These are phyloP conservation scores for Acaromyces ingoldii DNA, from an alignment of 1,284 basidiomycete species.

Conservation along the genomic window DNA sequence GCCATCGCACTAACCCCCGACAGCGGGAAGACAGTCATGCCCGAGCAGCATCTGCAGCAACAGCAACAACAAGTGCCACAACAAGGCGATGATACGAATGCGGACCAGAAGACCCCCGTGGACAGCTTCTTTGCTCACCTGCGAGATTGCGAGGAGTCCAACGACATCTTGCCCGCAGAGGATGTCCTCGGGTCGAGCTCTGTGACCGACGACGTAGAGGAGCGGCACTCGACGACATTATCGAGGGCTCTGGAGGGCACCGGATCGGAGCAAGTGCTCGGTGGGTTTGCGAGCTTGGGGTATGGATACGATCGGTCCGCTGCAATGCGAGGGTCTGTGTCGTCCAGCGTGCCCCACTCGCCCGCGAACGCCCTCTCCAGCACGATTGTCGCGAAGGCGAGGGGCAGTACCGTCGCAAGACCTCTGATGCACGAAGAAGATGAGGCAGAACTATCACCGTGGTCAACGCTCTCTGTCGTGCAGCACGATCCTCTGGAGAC, in stretches of 20 bases:
- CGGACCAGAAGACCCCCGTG: slow-evolving; percentile 8
- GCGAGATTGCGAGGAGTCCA: slow-evolving; percentile 30
- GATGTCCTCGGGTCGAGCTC: slow-evolving; percentile 15
- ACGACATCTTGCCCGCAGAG: slow-evolving; percentile 32
- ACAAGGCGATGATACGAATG: no score
- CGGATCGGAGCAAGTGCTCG: slow-evolving; percentile 12
- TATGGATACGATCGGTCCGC: not conserved
- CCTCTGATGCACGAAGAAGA: not conserved
- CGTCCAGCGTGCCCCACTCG: not conserved
- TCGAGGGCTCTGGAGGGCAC: not conserved
- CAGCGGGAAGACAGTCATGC: no score
- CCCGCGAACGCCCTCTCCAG: not conserved
- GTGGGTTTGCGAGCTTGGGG: slow-evolving; percentile 20
- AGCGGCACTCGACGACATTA: slow-evolving; percentile 6
- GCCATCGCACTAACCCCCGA: no score
- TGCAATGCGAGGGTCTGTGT: not conserved
- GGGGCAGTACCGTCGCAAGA: no score
- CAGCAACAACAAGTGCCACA: not conserved
- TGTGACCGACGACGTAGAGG: slow-evolving; percentile 6
- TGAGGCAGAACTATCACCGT: not conserved
- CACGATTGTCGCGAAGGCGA: no score
- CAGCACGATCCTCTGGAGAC: slow-evolving; percentile 28
- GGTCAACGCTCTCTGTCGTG: slow-evolving; percentile 9
- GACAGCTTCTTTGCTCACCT: slow-evolving; percentile 40
- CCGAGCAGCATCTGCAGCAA: not conserved